Percentiles rank a stretch among this genome's conserved stretches.
These are phyloP conservation scores for Casuarina cunninghamiana DNA, from an alignment of 306 rosid species.

Conservation along the genomic window DNA sequence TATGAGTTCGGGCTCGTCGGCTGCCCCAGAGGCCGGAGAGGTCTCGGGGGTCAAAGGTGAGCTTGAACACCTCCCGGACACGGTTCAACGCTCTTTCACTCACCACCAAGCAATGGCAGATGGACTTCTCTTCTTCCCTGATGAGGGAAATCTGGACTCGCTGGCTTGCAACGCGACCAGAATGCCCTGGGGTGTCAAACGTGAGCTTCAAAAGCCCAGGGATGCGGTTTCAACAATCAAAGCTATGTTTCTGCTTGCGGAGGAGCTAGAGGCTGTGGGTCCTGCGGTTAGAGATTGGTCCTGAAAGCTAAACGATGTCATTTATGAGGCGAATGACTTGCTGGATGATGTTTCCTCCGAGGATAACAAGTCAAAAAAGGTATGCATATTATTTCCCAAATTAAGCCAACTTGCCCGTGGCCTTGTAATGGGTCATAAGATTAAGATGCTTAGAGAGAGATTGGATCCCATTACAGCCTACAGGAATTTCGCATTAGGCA, in stretches of 20 bases:
- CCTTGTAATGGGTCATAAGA: not conserved
- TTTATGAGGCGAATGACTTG: not conserved
- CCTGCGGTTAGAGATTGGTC: not conserved
- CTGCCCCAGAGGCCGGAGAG: too few relatives aligned
- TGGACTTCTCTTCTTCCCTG: too few relatives aligned
- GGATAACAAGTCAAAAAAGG: not conserved
- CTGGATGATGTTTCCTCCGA: not conserved
- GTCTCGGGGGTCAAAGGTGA: too few relatives aligned
- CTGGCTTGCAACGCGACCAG: too few relatives aligned
- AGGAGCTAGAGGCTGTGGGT: not conserved
- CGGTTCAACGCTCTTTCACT: too few relatives aligned
- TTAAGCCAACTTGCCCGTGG: not conserved
- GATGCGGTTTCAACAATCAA: not conserved
- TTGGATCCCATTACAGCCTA: too few relatives aligned
- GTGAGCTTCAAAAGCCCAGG: not conserved
- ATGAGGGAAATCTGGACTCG: too few relatives aligned
- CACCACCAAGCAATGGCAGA: too few relatives aligned
- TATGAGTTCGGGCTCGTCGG: too few relatives aligned
- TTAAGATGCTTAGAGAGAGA: not conserved
- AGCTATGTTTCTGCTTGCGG: not conserved
- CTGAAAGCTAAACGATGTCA: not conserved
- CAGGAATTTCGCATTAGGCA: not conserved
- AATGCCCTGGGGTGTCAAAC: too few relatives aligned
- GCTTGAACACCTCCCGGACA: too few relatives aligned
- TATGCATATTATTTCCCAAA: not conserved